phyloP scores from a whole-genome alignment of 805 yeast species.

The Candida namnaoensis region DNA sequence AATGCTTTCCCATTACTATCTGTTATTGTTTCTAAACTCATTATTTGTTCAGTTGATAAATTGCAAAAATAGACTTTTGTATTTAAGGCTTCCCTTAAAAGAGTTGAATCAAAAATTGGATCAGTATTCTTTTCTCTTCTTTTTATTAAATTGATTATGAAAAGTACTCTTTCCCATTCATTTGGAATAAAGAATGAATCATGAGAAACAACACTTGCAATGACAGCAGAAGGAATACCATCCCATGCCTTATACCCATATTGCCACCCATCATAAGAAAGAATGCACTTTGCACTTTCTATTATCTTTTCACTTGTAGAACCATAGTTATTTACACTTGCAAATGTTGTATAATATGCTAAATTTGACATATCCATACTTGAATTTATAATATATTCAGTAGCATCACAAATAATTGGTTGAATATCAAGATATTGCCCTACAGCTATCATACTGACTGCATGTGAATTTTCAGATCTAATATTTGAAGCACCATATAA shows the following conservation, averaged over 20 bases:
- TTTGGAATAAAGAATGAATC: constrained; percentile 45
- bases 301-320: constrained; percentile 33
- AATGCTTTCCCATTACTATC: constrained; percentile 28
- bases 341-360: constrained; percentile 30
- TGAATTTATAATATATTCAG: constrained; percentile 26
- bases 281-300: constrained; percentile 36
- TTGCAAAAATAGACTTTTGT: constrained; percentile 38
- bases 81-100: constrained; percentile 22
- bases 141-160: constrained; percentile 33
- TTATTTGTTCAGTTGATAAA: constrained; percentile 37
- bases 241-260: constrained; percentile 37
- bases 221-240: constrained; percentile 31
- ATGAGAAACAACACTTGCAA: constrained; percentile 34
- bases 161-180: constrained; percentile 48
- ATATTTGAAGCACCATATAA: constrained; percentile 35
- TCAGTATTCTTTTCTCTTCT: constrained; percentile 17
- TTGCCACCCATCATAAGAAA: constrained; percentile 43
- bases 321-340: constrained; percentile 35
- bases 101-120: not conserved
- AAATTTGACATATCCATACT: constrained; percentile 27
- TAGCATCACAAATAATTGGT: constrained; percentile 34
- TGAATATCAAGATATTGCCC: constrained; percentile 41
- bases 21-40: constrained; percentile 29
- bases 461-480: constrained; percentile 23
- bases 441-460: constrained; percentile 35